Percentiles rank a stretch among this genome's conserved stretches.
Conservation (phyloP, 192 early-diverging fungal species). For the Chytriomyces confervae region DNA sequence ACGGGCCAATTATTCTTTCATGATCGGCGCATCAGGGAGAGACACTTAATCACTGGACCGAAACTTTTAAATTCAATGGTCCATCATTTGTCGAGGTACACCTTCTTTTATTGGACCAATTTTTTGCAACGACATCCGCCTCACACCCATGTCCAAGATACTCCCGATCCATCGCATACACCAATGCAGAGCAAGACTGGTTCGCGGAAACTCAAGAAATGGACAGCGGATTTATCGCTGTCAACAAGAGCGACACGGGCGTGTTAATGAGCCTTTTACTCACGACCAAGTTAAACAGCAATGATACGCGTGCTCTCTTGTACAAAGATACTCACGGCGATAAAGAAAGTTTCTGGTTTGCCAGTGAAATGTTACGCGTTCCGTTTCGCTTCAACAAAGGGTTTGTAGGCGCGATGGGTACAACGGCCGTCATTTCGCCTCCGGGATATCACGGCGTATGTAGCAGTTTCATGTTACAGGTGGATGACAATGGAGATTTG, state of each 20-base stretch:
- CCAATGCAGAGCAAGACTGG: background rate
- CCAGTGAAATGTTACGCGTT: constrained; percentile 64
- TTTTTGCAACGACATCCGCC: no score
- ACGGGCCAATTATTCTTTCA: constrained; percentile 64
- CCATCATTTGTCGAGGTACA: background rate
- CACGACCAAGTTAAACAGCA: constrained; percentile 2
- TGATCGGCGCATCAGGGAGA: constrained; percentile 48
- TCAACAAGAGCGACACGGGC: constrained; percentile 3
- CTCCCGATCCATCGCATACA: background rate
- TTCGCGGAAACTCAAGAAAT: constrained; percentile 1
- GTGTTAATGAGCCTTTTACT: constrained; percentile 13
- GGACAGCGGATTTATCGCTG: constrained; percentile 7
- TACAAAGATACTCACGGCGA: constrained; percentile 40
- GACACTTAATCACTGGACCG: background rate
- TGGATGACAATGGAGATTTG: no score
- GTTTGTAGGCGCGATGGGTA: no score
- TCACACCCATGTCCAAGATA: no score
- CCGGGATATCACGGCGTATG: no score
- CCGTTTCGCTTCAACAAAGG: constrained; percentile 53
- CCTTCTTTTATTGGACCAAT: no score
- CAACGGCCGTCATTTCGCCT: no score
- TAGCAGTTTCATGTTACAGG: no score
- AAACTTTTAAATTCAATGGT: background rate
- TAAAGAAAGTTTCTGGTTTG: constrained; percentile 75
- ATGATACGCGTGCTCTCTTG: background rate